Base-by-base conservation (phyloP, 2,329 filamentous ascomycete genomes). In the Aspergillus transmontanensis region DNA sequence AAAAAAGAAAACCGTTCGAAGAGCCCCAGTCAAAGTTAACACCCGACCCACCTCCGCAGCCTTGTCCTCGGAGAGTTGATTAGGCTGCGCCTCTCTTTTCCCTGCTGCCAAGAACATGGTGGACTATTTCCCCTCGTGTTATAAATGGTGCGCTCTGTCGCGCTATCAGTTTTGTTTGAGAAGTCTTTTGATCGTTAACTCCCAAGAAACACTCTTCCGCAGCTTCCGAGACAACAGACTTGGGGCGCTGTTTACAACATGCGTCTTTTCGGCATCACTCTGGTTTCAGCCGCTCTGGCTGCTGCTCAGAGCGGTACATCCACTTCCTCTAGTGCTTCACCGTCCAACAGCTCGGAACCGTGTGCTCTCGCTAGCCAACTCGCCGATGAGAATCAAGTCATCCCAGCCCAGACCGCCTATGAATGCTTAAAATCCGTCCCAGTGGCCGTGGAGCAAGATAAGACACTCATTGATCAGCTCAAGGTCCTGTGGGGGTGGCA, bases 361-460 rank as follows among this genome's bases (percentile, higher is more conserved):
- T 63, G 61, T 53, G 58, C 57, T 6, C 30, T 67, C 60, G 64
- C 62, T 59, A 57, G 57, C 39, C 54, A 63, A 43, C n/a, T 60
- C 12, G 30, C 46, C 16, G n/a, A 53, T 9, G 32, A 45, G 19
- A 32, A 16, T 16, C 4, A 9, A 6, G 7, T n/a, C 34, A 19
- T 60, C 12, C 51, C 68, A 6, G 60, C 60, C n/a, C 60, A 70
- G 51, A 41, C 64, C 26, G 70, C 70, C 23, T 62, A 71, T 57
- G 63, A 65, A 6, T 72, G 70, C 54, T 61, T 72, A 45, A 59
- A 28, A 16, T 66, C 70, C 3, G 67, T 71, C 2, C 70, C 70
- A 19, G 67, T 72, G 23, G 65, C 66, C 16, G 66, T 66, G 55
- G 46, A 65, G 14, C 63, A 69, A 48, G 64, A 70, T n/a, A 56